Conservation (phyloP, 2,329 filamentous ascomycete genomes). For the Colletotrichum musae region DNA sequence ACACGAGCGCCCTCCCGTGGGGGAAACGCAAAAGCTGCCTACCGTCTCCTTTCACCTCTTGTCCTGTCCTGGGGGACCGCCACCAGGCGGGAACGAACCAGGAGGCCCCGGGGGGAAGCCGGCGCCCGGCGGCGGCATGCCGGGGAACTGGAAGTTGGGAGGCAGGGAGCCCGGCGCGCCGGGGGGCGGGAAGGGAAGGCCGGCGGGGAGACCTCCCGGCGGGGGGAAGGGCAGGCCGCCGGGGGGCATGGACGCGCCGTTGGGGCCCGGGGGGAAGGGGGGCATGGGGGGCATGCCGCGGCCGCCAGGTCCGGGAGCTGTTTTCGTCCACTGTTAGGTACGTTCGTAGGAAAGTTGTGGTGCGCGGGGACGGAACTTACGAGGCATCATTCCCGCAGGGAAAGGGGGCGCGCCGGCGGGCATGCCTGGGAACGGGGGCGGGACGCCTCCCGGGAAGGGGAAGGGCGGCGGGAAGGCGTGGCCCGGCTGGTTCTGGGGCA, state of each 20-base stretch:
- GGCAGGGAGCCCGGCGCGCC: conserved; percentile 47
- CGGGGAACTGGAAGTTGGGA: conserved; percentile 66
- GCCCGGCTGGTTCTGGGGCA: conserved; percentile 77
- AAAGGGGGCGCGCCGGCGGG: conserved; percentile 57
- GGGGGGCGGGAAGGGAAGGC: conserved; percentile 47
- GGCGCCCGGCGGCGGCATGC: conserved; percentile 56
- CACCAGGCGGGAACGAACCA: conserved; percentile 53
- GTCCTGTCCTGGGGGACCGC: conserved; percentile 54
- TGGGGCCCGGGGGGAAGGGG: conserved; percentile 58
- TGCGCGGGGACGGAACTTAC: conserved; percentile 58
- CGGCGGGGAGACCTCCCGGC: conserved; percentile 47
- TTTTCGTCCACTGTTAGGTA: conserved; percentile 19
- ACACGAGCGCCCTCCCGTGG: conserved; percentile 7
- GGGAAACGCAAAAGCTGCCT: background rate
- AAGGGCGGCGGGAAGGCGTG: conserved; percentile 68
- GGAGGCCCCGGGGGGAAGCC: conserved; percentile 57
- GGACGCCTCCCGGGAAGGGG: conserved; percentile 73
- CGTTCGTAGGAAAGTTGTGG: background rate
- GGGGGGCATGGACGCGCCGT: conserved; percentile 55
- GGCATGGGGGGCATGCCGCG: conserved; percentile 64
- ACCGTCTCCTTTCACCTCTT: conserved; percentile 48
- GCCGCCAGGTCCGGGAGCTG: conserved; percentile 65
- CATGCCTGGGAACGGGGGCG: conserved; percentile 72
- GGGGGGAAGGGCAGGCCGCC: conserved; percentile 62
- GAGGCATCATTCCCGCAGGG: conserved; percentile 61